Evolutionary conservation across 768 basidiomycete genomes (phyloP).

Genomic region (Auriculariales sp.): DNA sequence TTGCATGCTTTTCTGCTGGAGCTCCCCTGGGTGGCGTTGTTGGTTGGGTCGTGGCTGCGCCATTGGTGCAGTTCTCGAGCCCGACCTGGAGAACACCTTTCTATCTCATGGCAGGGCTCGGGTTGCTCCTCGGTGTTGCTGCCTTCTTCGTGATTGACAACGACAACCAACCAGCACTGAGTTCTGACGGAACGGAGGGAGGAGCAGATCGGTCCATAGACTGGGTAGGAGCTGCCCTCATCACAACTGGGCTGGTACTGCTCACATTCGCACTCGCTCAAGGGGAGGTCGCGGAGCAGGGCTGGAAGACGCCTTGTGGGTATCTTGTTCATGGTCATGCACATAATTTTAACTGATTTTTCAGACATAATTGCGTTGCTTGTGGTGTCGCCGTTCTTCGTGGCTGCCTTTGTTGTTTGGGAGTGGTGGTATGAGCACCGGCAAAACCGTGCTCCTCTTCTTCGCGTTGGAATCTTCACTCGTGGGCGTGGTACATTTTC

Average conservation of each 20-base stretch:
- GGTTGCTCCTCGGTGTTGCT: conserved; percentile 32
- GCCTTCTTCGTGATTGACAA: conserved; percentile 46
- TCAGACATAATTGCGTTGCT: conserved; percentile 23
- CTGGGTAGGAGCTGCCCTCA: conserved; percentile 58
- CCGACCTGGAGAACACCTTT: conserved; percentile 54
- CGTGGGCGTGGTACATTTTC: conserved; percentile 49
- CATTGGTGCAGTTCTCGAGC: conserved; percentile 39
- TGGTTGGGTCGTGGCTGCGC: conserved; percentile 57
- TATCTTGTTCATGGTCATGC: neutral
- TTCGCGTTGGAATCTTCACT: conserved; percentile 47
- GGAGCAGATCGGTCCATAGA: conserved; percentile 40
- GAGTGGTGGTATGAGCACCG: conserved; percentile 15
- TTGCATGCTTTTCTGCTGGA: conserved; percentile 73
- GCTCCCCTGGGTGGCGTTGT: conserved; percentile 68
- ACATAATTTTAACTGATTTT: neutral
- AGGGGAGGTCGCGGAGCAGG: conserved; percentile 39
- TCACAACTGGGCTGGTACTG: conserved; percentile 51
- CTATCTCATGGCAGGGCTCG: conserved; percentile 46
- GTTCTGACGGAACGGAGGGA: neutral
- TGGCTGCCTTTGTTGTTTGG: conserved; percentile 21
- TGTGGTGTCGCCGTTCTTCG: conserved; percentile 15
- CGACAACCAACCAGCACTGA: conserved; percentile 28
- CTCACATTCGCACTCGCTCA: conserved; percentile 63
- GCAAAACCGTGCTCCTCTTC: conserved; percentile 33
- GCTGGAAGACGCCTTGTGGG: conserved; percentile 48